Evolutionary conservation across 208 protist species (phyloP).

Genomic region (Wallacemonas collosoma): DNA sequence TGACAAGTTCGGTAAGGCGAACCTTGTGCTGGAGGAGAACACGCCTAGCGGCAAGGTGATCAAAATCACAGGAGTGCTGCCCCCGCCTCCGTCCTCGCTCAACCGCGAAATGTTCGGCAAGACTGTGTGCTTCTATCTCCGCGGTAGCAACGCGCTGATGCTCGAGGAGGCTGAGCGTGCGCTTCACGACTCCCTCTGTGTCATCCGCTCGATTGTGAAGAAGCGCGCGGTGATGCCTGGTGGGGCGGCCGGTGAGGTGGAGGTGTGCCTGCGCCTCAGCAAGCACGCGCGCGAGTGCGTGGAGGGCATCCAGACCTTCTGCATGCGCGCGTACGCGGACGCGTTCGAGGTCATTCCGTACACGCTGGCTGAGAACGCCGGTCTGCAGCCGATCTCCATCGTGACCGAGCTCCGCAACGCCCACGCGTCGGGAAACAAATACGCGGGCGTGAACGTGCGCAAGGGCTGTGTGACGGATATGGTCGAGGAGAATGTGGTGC

Average conservation of each 20-base stretch:
- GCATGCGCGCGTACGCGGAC: conserved; percentile 97
- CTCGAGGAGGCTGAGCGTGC: conserved; percentile 99
- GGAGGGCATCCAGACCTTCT: conserved; percentile 92
- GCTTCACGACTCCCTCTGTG: conserved; percentile 99
- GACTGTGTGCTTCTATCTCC: conserved; percentile 96
- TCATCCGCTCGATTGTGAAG: conserved; percentile 99
- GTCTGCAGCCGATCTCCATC: conserved; percentile 97
- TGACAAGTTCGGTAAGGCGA: conserved; percentile 97
- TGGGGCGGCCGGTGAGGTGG: conserved; percentile 97
- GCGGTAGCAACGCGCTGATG: conserved; percentile 97
- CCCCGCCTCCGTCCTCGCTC: conserved; percentile 37
- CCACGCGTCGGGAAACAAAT: conserved; percentile 92
- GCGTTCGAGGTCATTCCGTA: conserved; percentile 98
- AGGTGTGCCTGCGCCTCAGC: conserved; percentile 92
- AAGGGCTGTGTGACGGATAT: conserved; percentile 97
- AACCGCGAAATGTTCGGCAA: conserved; percentile 78
- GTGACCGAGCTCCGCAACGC: conserved; percentile 98
- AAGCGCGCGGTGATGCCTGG: conserved; percentile 95
- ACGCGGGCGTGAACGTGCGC: conserved; percentile 95
- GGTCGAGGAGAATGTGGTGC: conserved; percentile 97
- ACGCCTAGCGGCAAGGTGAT: conserved; percentile 93
- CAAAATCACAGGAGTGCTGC: conserved; percentile 94
- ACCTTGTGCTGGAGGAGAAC: conserved; percentile 94
- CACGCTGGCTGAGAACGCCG: conserved; percentile 99
- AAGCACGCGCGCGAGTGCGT: conserved; percentile 89